Conservation (phyloP, 768 basidiomycete genomes). For the Lactifluus volemus region DNA sequence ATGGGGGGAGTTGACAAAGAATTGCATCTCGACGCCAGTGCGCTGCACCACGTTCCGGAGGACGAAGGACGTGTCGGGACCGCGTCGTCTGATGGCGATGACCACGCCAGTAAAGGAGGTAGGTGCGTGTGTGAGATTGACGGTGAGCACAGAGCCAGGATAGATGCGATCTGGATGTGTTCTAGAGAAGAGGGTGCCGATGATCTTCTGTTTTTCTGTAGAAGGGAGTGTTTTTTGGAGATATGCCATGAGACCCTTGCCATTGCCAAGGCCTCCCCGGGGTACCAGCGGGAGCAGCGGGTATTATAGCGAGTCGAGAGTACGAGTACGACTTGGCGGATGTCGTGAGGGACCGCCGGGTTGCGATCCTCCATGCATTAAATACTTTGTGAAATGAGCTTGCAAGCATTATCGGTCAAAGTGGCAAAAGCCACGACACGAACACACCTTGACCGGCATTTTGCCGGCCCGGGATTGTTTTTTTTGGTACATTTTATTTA, state of each 20-base stretch:
- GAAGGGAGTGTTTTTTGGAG: conserved; percentile 56
- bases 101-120: conserved; percentile 85
- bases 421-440: too few relatives aligned
- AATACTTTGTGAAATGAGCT: not conserved
- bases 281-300: conserved; percentile 37
- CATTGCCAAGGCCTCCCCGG: conserved; percentile 41
- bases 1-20: conserved; percentile 79
- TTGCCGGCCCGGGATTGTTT: not conserved
- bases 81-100: conserved; percentile 72
- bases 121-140: conserved; percentile 68
- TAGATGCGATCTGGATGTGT: conserved; percentile 57
- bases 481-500: not conserved
- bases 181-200: conserved; percentile 62
- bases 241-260: conserved; percentile 75
- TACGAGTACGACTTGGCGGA: conserved; percentile 47
- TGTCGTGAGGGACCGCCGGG: conserved; percentile 3
- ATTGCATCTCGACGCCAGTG: conserved; percentile 90
- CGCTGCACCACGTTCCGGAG: conserved; percentile 86
- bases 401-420: conserved; percentile 8
- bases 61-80: conserved; percentile 80
- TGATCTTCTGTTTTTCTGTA: conserved; percentile 60
- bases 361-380: not conserved
- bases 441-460: not conserved
- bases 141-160: conserved; percentile 82
- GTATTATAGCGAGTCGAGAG: conserved; percentile 56